Evolutionary conservation across 495 filamentous ascomycete species (phyloP).

Genomic region (Eremomyces bilateralis): DNA sequence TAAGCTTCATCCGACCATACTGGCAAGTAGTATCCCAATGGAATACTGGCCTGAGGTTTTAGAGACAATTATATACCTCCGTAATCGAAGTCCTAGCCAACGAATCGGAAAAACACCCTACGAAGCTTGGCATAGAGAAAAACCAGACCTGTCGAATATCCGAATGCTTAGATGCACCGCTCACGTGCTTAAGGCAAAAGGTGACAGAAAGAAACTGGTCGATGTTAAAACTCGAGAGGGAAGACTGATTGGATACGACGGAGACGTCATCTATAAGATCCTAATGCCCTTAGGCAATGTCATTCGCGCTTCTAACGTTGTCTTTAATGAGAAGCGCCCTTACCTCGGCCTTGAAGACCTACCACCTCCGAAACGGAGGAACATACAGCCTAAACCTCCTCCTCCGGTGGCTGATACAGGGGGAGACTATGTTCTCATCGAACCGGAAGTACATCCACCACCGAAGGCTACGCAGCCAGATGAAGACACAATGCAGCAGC

Average conservation of each 20-base stretch:
- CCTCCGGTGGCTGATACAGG: conserved; percentile 3
- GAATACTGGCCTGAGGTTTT: conserved; percentile 13
- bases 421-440: conserved; percentile 3
- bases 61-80: conserved; percentile 11
- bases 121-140: conserved; percentile 12
- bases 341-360: conserved; percentile 11
- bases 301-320: conserved; percentile 2
- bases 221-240: conserved; percentile 10
- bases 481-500: conserved; percentile 2
- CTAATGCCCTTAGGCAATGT: conserved; percentile 13
- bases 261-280: conserved; percentile 13
- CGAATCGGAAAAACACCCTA: conserved; percentile 14
- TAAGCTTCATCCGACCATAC: conserved; percentile 9
- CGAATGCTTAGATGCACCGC: conserved; percentile 11
- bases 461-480: conserved; percentile 1
- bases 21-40: conserved; percentile 8
- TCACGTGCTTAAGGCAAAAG: conserved; percentile 7
- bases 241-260: conserved; percentile 11
- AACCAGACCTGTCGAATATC: conserved; percentile 12
- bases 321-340: conserved; percentile 3
- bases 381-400: conserved; percentile 3
- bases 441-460: conserved; percentile 2
- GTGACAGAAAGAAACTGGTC: conserved; percentile 14
- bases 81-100: conserved; percentile 10
- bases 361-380: conserved; percentile 6